These are phyloP conservation scores for Diaporthe longicolla DNA, from an alignment of 2,329 filamentous ascomycete genomes.

Conservation along the genomic window DNA sequence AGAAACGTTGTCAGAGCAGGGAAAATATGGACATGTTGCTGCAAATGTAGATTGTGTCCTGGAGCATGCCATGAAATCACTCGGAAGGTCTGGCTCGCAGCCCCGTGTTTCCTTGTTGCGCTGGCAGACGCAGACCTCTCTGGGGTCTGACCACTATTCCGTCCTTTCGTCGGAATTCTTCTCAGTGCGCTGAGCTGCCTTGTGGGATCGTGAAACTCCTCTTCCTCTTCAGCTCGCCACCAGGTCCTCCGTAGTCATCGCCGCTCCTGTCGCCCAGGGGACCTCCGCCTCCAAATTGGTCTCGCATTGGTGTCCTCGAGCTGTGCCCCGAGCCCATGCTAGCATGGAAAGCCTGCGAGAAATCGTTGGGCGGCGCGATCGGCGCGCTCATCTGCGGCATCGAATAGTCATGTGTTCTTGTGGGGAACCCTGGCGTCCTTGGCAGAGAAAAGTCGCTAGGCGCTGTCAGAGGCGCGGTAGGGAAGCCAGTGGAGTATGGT, in stretches of 20 bases:
- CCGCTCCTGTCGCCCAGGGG: conserved; percentile 46
- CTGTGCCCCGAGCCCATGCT: conserved; percentile 54
- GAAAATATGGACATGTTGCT: background rate
- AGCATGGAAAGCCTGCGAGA: conserved; percentile 63
- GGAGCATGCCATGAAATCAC: background rate
- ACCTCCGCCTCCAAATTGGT: conserved; percentile 56
- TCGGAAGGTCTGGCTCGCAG: background rate
- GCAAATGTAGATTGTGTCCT: background rate
- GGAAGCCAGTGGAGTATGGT: conserved; percentile 64
- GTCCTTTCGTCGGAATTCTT: conserved; percentile 8
- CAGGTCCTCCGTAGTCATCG: conserved; percentile 49
- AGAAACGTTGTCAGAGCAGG: background rate
- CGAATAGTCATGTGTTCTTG: conserved; percentile 61
- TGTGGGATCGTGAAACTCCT: conserved; percentile 53
- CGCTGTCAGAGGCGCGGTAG: conserved; percentile 67
- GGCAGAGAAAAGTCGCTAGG: conserved; percentile 67
- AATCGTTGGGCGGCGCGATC: conserved; percentile 67
- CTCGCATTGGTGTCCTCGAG: conserved; percentile 60
- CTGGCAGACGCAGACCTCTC: background rate
- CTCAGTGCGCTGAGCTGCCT: conserved; percentile 36
- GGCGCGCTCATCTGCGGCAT: conserved; percentile 70
- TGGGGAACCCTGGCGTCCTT: conserved; percentile 56
- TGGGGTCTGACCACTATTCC: background rate
- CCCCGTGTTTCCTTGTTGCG: conserved; percentile 8
- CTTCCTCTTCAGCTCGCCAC: conserved; percentile 54